A percentile compares a stretch with the other conserved stretches of the same genome.
Evolutionary conservation across 306 rosid genomes (phyloP).

Genomic region (Hippophae gyantsensis): DNA sequence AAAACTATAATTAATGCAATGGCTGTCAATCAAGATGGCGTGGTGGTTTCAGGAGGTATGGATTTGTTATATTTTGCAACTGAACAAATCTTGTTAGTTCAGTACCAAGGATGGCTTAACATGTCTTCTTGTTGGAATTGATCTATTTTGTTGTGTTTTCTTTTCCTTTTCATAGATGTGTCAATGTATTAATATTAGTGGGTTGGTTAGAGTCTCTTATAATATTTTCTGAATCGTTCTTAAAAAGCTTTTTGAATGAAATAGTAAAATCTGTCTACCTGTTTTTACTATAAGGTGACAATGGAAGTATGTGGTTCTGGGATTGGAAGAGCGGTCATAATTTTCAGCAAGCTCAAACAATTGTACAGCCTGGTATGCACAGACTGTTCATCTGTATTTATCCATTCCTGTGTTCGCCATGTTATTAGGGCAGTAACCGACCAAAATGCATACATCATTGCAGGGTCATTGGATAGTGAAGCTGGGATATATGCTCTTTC

Average conservation of each 20-base stretch:
- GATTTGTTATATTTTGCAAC: slow-evolving; percentile 3
- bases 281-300: slow-evolving; percentile 51
- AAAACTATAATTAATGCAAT: slow-evolving; percentile 87
- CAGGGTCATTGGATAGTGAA: slow-evolving; percentile 96
- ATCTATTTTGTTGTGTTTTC: neutral
- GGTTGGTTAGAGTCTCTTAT: too few species aligned
- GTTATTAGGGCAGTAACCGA: neutral
- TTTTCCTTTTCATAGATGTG: neutral
- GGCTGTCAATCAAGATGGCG: slow-evolving; percentile 98
- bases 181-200: too few species aligned
- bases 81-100: neutral
- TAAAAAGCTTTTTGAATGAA: too few species aligned
- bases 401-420: neutral
- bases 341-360: slow-evolving; percentile 89
- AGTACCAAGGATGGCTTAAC: neutral
- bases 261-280: too few species aligned
- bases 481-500: slow-evolving; percentile 85
- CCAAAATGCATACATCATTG: neutral
- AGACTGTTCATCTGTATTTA: neutral
- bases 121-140: neutral
- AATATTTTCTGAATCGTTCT: too few species aligned
- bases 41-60: slow-evolving; percentile 92
- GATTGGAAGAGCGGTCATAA: slow-evolving; percentile 99
- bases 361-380: slow-evolving; percentile 84
- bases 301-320: slow-evolving; percentile 99